These are phyloP conservation scores for Papiliotrema fonsecae DNA, from an alignment of 1,284 basidiomycete genomes.

Conservation along the genomic window DNA sequence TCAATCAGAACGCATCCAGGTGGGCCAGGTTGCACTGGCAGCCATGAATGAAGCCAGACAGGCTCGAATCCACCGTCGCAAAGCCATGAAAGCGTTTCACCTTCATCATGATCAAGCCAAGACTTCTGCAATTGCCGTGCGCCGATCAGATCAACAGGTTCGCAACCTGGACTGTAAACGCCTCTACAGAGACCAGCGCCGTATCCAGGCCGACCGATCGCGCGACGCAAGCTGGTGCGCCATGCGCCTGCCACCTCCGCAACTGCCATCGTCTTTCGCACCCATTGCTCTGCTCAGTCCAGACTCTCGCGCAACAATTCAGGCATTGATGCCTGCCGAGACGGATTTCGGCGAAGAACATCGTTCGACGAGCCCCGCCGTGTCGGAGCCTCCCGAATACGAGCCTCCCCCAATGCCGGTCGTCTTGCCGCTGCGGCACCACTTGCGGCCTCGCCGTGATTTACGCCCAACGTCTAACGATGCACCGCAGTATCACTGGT, in stretches of 20 bases:
- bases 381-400: slow-evolving; percentile 5
- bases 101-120: neutral
- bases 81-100: neutral
- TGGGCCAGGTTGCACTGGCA: slow-evolving; percentile 1
- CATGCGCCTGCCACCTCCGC: neutral
- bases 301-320: no score
- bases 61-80: neutral
- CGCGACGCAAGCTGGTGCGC: neutral
- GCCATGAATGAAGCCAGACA: neutral
- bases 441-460: neutral
- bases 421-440: neutral
- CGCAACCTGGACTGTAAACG: neutral
- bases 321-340: no score
- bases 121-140: neutral
- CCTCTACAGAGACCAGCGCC: neutral
- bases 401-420: neutral
- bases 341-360: no score
- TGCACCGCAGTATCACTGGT: neutral
- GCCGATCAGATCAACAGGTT: neutral
- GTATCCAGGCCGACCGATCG: neutral
- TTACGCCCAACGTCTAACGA: neutral
- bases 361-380: neutral
- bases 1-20: neutral
- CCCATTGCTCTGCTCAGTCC: neutral
- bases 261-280: neutral